A percentile compares a stretch with the other conserved stretches of the same genome.
These are phyloP conservation scores for Phylloporus sp. DNA, from an alignment of 768 basidiomycete species.

Conservation along the genomic window DNA sequence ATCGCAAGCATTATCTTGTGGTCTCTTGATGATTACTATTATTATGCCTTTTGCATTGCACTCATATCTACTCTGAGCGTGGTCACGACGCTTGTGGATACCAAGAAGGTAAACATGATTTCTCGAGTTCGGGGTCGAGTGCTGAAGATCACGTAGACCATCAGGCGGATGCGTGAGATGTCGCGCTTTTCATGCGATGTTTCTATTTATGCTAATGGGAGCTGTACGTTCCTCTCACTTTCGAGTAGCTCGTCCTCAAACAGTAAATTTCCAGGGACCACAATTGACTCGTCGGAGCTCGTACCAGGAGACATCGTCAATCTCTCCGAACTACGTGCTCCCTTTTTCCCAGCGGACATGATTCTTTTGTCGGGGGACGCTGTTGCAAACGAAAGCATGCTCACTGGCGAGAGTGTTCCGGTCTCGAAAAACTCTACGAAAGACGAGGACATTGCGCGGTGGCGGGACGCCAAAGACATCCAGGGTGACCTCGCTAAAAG, in stretches of 20 bases:
- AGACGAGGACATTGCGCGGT: conserved; percentile 68
- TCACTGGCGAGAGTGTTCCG: conserved; percentile 97
- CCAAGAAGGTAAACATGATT: conserved; percentile 64
- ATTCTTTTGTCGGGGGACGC: conserved; percentile 94
- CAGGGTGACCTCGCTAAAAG: conserved; percentile 66
- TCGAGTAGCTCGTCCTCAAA: background rate
- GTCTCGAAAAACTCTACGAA: conserved; percentile 87
- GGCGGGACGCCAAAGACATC: conserved; percentile 62
- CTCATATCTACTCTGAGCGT: conserved; percentile 87
- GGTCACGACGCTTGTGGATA: conserved; percentile 83
- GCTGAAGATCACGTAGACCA: conserved; percentile 54
- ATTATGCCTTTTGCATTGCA: conserved; percentile 96
- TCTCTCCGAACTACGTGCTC: conserved; percentile 70
- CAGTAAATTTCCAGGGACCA: conserved; percentile 50
- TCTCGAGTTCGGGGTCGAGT: background rate
- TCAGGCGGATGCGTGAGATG: conserved; percentile 93
- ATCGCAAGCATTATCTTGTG: conserved; percentile 91
- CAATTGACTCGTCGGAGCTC: conserved; percentile 69
- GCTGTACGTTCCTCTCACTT: conserved; percentile 49
- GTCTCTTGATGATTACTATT: conserved; percentile 94
- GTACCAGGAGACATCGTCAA: conserved; percentile 93
- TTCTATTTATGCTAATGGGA: conserved; percentile 60
- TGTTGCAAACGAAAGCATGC: conserved; percentile 98
- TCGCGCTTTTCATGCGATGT: conserved; percentile 83
- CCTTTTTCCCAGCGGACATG: conserved; percentile 83